These are phyloP conservation scores for Lepidium sativum DNA, from an alignment of 345 rosid genomes.

Conservation along the genomic window DNA sequence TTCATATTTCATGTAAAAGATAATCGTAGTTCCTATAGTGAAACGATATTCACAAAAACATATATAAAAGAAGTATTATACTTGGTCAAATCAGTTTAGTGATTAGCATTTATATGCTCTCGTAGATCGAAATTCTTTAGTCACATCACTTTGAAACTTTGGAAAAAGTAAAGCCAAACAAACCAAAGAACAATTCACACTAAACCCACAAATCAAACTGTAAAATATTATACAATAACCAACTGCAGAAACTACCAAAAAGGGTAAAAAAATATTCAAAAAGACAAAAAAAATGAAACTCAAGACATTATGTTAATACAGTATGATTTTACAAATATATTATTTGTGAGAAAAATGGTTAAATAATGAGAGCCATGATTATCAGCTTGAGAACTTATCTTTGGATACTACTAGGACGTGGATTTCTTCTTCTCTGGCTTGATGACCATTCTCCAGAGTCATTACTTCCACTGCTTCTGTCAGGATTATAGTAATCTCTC, in stretches of 20 bases:
- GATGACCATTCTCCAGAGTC: conserved; percentile 24
- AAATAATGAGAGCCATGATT: background rate
- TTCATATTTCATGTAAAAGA: background rate
- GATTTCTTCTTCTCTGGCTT: conserved; percentile 30
- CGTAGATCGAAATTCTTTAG: conserved; percentile 12
- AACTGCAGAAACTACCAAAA: background rate
- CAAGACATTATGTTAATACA: background rate
- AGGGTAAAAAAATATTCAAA: background rate
- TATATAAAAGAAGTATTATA: conserved; percentile 3
- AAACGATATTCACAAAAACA: background rate
- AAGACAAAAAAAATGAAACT: background rate
- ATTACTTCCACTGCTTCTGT: conserved; percentile 23
- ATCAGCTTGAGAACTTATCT: background rate
- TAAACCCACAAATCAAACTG: background rate
- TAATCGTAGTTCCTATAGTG: background rate
- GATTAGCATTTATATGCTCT: background rate
- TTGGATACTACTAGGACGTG: conserved; percentile 12
- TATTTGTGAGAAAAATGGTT: background rate
- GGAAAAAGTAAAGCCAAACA: background rate
- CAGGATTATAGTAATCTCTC: conserved; percentile 15
- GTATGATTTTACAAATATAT: background rate
- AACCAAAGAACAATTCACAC: conserved; percentile 1
- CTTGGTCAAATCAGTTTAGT: conserved; percentile 18
- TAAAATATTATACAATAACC: background rate
- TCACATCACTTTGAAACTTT: conserved; percentile 7